These are phyloP conservation scores for Populus nigra DNA, from an alignment of 345 rosid genomes.

Conservation along the genomic window DNA sequence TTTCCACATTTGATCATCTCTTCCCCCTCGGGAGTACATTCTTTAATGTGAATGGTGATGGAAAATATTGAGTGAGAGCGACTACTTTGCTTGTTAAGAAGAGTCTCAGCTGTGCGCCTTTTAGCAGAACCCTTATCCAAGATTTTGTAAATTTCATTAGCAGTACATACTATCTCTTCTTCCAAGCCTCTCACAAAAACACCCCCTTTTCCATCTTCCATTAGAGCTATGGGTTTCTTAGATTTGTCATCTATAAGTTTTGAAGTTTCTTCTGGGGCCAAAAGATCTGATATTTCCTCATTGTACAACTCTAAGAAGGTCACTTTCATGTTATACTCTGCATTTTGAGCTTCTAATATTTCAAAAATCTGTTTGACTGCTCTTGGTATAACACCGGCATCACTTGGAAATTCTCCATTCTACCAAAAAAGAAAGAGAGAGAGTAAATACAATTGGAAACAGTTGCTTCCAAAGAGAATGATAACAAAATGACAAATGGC, in stretches of 20 bases:
- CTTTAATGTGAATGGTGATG: constrained; percentile 93
- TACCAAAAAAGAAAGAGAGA: constrained; percentile 27
- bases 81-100: constrained; percentile 97
- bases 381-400: constrained; percentile 96
- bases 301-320: constrained; percentile 92
- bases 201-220: constrained; percentile 99
- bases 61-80: constrained; percentile 98
- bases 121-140: constrained; percentile 96
- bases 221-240: constrained; percentile 89
- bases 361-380: constrained; percentile 90
- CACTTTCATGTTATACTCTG: constrained; percentile 97
- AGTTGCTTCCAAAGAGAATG: background rate
- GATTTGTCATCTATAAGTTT: constrained; percentile 87
- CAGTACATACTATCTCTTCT: constrained; percentile 93
- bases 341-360: constrained; percentile 80
- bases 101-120: constrained; percentile 98
- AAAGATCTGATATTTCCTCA: constrained; percentile 94
- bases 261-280: constrained; percentile 80
- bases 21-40: constrained; percentile 96
- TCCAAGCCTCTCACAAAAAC: constrained; percentile 95
- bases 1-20: constrained; percentile 99
- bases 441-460: constrained; percentile 21
- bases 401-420: constrained; percentile 96
- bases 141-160: constrained; percentile 93
- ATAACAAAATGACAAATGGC: background rate